Evolutionary conservation across 2,329 filamentous ascomycete species (phyloP), one percentile per base, ranked within the genome.

Genomic region (Xylaria polymorpha): DNA sequence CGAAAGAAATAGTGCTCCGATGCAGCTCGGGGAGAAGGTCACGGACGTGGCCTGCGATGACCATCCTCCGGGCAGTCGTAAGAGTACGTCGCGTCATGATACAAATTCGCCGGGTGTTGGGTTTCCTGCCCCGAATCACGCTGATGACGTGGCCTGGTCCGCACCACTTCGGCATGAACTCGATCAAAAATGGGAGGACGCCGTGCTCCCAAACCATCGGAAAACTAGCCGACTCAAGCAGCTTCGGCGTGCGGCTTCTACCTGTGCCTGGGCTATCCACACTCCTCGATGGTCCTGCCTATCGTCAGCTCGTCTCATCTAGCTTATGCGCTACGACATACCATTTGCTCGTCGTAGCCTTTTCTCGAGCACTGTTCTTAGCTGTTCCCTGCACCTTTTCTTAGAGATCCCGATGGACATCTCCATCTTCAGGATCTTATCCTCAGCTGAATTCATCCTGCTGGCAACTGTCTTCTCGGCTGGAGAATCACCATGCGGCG

Each of bases 161-260:
- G 53, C 81, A 79, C 82, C 81, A 84, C 41, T 78, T 79, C 1
- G 82, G 82, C 37, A 84, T 72, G 61, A 83, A 80, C 51, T 82
- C 80, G 58, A 78, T 72, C 0, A 84, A 76, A 64, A 84, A 84
- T 3, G 83, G 83, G 1, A 84, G 79, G 1, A 84, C 75, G 10
- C 79, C 77, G 50, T 84, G 82, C 59, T 84, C 83, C 76, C 82
- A 84, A 4, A 83, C 69, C 0, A 83, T 63, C 0, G 82, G 79
- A 62, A 84, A 84, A 64, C 74, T 80, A 0, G 79, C 76, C 0
- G 74, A 74, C 39, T 83, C 82, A 48, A 79, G 55, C 14, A 77
- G 71, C 15, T 72, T 76, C 3, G 76, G 76, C 10, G 74, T 76
- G 37, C 74, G 77, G 46, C 69, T 74, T 66, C 75, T 67, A 12